Evolutionary conservation across 1,284 basidiomycete species (phyloP).

Genomic region (Schizophyllum amplum): DNA sequence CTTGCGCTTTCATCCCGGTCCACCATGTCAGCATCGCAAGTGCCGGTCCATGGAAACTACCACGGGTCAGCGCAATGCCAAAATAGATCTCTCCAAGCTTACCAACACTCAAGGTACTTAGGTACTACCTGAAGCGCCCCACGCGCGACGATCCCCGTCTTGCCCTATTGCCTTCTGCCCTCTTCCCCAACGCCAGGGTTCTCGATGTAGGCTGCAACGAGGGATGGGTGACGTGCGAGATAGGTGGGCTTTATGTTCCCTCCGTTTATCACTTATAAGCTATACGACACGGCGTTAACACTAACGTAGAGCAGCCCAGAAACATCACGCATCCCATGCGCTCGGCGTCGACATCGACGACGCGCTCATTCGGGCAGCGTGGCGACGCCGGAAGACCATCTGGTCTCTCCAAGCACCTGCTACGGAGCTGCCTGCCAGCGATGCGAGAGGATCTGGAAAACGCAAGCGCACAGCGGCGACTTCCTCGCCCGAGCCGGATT

Average conservation of each 20-base stretch:
- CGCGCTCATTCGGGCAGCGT: conserved; percentile 58
- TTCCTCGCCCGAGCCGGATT: conserved; percentile 20
- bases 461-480: conserved; percentile 14
- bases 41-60: conserved; percentile 14
- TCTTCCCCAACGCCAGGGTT: conserved; percentile 50
- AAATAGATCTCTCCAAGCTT: conserved; percentile 1
- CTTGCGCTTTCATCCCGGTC: no score
- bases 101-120: conserved; percentile 18
- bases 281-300: no score
- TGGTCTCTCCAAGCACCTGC: conserved; percentile 53
- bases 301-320: conserved; percentile 56
- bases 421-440: not conserved
- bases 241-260: conserved; percentile 40
- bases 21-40: conserved; percentile 4
- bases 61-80: conserved; percentile 5
- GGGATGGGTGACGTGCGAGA: conserved; percentile 74
- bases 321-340: conserved; percentile 48
- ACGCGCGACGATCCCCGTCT: conserved; percentile 52
- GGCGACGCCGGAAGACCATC: conserved; percentile 54
- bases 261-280: not conserved
- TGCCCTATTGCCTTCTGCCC: conserved; percentile 40
- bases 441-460: conserved; percentile 17
- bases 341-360: conserved; percentile 79
- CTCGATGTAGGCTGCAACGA: conserved; percentile 82
- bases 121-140: conserved; percentile 69